Percentiles rank a stretch among this genome's conserved stretches.
phyloP scores from a whole-genome alignment of 495 filamentous ascomycete species.

The Aspergillus diversus region DNA sequence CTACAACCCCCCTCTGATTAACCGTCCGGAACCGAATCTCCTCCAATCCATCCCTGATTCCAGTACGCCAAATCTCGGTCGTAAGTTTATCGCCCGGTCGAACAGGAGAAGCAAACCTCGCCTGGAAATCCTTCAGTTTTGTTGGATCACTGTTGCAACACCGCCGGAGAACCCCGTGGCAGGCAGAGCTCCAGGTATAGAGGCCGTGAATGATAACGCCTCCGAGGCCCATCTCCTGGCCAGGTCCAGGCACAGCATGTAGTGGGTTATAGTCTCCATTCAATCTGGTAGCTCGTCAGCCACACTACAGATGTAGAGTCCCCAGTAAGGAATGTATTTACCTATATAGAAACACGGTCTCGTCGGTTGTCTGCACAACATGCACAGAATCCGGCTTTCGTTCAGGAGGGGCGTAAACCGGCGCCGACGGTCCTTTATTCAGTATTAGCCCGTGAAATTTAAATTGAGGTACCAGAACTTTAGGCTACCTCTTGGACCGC shows the following conservation, averaged over 20 bases:
- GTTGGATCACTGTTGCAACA: slow-evolving; percentile 74
- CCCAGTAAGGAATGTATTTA: slow-evolving; percentile 15
- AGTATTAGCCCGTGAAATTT: not conserved
- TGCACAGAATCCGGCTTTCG: slow-evolving; percentile 74
- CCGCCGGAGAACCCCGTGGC: slow-evolving; percentile 68
- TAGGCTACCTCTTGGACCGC: slow-evolving; percentile 73
- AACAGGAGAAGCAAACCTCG: slow-evolving; percentile 82
- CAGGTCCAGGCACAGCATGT: slow-evolving; percentile 80
- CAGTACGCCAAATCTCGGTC: slow-evolving; percentile 52
- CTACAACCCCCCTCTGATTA: slow-evolving; percentile 70
- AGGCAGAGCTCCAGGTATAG: slow-evolving; percentile 78
- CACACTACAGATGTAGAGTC: not conserved
- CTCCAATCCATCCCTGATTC: slow-evolving; percentile 68
- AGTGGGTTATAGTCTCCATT: slow-evolving; percentile 94
- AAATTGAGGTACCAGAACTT: no score
- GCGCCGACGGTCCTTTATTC: slow-evolving; percentile 62
- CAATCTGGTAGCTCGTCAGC: slow-evolving; percentile 42
- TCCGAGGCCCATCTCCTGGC: slow-evolving; percentile 84
- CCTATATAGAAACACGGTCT: slow-evolving; percentile 75
- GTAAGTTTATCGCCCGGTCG: slow-evolving; percentile 63
- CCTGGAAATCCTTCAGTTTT: slow-evolving; percentile 83
- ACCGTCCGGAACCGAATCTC: slow-evolving; percentile 77
- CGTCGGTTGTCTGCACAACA: slow-evolving; percentile 63
- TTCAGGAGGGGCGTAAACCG: slow-evolving; percentile 72
- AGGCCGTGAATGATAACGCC: slow-evolving; percentile 87